These are phyloP conservation scores for Mycena metata DNA, from an alignment of 768 basidiomycete species.

Conservation along the genomic window DNA sequence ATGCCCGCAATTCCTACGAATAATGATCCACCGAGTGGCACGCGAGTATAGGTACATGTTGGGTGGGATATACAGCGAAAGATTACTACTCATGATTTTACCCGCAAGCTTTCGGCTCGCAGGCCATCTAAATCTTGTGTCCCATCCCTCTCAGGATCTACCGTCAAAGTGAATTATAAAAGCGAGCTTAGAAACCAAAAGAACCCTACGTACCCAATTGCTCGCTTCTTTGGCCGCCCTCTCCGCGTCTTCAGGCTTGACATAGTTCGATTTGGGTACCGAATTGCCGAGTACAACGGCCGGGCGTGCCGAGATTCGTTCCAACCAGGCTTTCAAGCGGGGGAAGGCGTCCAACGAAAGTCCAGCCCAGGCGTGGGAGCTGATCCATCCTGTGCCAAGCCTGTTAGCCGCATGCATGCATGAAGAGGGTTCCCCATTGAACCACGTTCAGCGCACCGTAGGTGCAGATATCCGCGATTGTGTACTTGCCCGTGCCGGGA, in stretches of 20 bases:
- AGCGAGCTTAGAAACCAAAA: constrained; percentile 9
- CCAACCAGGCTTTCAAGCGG: constrained; percentile 17
- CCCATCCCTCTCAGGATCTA: constrained; percentile 22
- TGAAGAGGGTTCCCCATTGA: constrained; percentile 11
- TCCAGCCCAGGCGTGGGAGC: constrained; percentile 18
- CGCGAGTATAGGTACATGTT: too few species aligned
- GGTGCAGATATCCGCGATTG: constrained; percentile 21
- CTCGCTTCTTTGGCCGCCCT: constrained; percentile 18
- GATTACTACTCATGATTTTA: constrained; percentile 2
- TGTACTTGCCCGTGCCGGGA: constrained; percentile 20
- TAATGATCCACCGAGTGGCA: too few species aligned
- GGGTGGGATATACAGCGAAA: too few species aligned
- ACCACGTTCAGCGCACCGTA: constrained; percentile 12
- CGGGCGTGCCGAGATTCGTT: constrained; percentile 17
- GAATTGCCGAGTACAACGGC: constrained; percentile 13
- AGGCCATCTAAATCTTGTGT: constrained; percentile 13
- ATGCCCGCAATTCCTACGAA: too few species aligned
- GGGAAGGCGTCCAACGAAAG: constrained; percentile 16
- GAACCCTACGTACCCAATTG: constrained; percentile 8
- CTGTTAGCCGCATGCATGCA: constrained; percentile 2
- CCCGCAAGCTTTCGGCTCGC: background rate
- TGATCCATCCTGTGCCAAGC: constrained; percentile 9
- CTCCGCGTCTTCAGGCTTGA: constrained; percentile 16
- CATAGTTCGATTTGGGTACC: constrained; percentile 15
- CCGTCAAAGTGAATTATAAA: constrained; percentile 6